These are phyloP conservation scores for Spathaspora hagerdaliae DNA, from an alignment of 805 yeast species.

Conservation along the genomic window DNA sequence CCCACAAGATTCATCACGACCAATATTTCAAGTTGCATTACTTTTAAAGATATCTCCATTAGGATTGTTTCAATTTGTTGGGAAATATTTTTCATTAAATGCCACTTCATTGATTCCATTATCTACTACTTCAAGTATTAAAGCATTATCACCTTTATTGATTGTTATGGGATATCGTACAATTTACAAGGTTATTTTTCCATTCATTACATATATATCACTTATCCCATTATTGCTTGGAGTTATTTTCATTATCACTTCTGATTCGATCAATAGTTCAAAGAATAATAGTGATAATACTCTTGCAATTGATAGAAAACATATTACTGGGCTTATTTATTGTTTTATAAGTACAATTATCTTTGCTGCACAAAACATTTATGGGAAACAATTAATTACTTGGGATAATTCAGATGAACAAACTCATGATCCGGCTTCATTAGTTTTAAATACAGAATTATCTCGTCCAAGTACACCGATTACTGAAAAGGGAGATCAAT, in stretches of 20 bases:
- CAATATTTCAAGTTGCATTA: constrained; percentile 23
- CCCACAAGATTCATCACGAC: constrained; percentile 31
- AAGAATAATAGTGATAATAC: constrained; percentile 5
- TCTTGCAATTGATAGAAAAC: constrained; percentile 18
- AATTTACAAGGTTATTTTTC: constrained; percentile 47
- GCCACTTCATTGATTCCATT: constrained; percentile 66
- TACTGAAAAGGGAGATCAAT: neutral
- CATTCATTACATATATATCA: constrained; percentile 48
- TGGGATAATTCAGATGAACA: constrained; percentile 32
- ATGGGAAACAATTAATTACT: constrained; percentile 75
- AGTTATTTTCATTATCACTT: constrained; percentile 45
- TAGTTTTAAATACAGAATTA: constrained; percentile 22
- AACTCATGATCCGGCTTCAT: constrained; percentile 18
- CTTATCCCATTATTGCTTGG: constrained; percentile 50
- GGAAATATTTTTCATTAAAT: constrained; percentile 57
- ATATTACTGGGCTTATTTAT: constrained; percentile 59
- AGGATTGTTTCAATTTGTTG: constrained; percentile 63
- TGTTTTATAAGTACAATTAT: constrained; percentile 68
- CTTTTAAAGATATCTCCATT: constrained; percentile 53
- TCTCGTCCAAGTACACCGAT: constrained; percentile 16
- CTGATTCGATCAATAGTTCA: constrained; percentile 16
- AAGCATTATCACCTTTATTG: constrained; percentile 62
- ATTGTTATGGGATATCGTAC: constrained; percentile 54
- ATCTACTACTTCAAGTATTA: constrained; percentile 68
- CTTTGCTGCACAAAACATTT: constrained; percentile 83